Evolutionary conservation across 768 basidiomycete species (phyloP), one percentile per base, ranked within the genome.

Genomic region (Pisolithus orientalis): DNA sequence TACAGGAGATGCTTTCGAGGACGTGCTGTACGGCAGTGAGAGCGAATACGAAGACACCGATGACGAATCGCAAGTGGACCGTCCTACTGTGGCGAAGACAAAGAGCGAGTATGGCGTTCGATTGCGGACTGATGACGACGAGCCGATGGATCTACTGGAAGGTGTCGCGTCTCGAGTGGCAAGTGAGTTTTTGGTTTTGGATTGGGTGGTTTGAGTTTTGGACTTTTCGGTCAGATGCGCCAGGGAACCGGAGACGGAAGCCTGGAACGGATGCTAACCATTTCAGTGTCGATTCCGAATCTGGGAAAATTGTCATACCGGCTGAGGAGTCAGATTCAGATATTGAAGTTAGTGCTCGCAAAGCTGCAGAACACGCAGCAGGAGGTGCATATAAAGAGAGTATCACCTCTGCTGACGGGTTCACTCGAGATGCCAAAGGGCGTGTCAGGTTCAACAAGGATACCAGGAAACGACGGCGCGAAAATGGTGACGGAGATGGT

Each of bases 1-100:
- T 5, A 75, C 81, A 34, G 90, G 92, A 14, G 88, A 94, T 65
- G 94, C 94, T 0, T 99, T 98, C 57, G 94, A 99, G 65, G 94
- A 99, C 63, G 91, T 97, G 0, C 74, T 99, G 27, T 98, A 98
- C 65, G 94, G 94, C 39, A 95, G 92, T 63, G 96, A 98, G 63
- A 93, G 90, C 58, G 94, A 97, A 62, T 69, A 87, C 31, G 87
- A 84, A 2, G 84, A 85, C 56, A 82, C 79, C 55, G 85, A 86
- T 39, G 80, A 82, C 42, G 83, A 87, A 50, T 75, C 72, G 29
- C 61, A 58, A 34, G 54, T 58, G 16, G 53, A 28, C n/a, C 68
- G 40, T 9, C 52, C 59, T 9, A 76, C 70, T 50, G 53, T 62
- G 7, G 61, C 69, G 27, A 74, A 72, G 53, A 64, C 58, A 28